Evolutionary conservation across 1,284 basidiomycete species (phyloP).

Genomic region (Pascua sp.): DNA sequence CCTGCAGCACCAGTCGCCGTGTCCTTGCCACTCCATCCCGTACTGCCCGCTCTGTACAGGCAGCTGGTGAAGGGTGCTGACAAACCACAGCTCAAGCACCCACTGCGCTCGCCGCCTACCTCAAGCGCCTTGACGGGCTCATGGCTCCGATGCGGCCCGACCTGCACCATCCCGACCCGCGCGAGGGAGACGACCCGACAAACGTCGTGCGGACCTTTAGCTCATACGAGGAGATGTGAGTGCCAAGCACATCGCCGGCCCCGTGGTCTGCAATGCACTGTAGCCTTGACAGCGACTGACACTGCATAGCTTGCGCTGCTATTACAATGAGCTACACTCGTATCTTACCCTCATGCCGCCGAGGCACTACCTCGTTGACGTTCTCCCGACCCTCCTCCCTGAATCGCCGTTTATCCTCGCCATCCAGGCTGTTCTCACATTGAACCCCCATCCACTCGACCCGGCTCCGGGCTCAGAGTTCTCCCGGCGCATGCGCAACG

Average conservation of each 20-base stretch:
- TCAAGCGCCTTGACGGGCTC: constrained; percentile 44
- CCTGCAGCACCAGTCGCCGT: background rate
- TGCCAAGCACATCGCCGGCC: background rate
- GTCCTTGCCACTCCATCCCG: no score
- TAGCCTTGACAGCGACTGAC: constrained; percentile 2
- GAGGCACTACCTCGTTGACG: constrained; percentile 31
- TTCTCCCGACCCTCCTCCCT: constrained; percentile 31
- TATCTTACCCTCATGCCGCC: constrained; percentile 47
- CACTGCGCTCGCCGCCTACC: constrained; percentile 39
- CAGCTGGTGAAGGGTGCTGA: background rate
- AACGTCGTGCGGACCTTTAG: constrained; percentile 37
- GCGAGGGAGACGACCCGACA: constrained; percentile 33
- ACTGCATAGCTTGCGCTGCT: constrained; percentile 35
- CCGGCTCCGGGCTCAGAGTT: constrained; percentile 34
- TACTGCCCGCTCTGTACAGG: background rate
- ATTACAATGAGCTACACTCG: constrained; percentile 49
- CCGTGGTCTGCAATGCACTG: background rate
- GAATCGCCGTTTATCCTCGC: constrained; percentile 49
- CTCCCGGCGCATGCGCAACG: constrained; percentile 39
- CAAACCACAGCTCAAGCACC: constrained; percentile 27
- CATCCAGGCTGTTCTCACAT: constrained; percentile 44
- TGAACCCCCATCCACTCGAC: constrained; percentile 45
- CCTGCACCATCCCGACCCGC: constrained; percentile 16
- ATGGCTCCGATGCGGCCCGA: constrained; percentile 27
- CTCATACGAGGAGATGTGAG: constrained; percentile 40